These are phyloP conservation scores for Aspergillus panamensis DNA, from an alignment of 495 filamentous ascomycete genomes.

Conservation along the genomic window DNA sequence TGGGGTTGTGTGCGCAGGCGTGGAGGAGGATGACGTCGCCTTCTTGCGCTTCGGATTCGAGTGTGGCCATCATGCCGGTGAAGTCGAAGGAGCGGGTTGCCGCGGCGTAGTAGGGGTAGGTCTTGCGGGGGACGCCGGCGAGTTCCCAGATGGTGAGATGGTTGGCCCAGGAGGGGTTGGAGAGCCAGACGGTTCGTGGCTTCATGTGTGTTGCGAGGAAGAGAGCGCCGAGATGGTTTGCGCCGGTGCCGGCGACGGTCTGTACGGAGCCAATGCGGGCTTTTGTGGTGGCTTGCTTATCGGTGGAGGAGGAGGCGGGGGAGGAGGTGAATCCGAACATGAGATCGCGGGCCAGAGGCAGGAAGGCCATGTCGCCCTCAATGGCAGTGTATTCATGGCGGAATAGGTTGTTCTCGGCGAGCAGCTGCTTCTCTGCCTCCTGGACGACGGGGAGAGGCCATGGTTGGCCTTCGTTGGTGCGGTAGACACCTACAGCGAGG, in stretches of 20 bases:
- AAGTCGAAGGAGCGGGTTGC: constrained; percentile 46
- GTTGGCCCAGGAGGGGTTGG: constrained; percentile 50
- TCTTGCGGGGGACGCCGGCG: constrained; percentile 41
- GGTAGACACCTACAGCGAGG: constrained; percentile 48
- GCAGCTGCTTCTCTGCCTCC: constrained; percentile 42
- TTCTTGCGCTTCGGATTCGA: constrained; percentile 40
- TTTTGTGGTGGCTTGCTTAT: constrained; percentile 28
- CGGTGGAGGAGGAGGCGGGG: constrained; percentile 24
- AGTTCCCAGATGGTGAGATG: constrained; percentile 48
- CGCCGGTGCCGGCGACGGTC: constrained; percentile 90
- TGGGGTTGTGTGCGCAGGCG: constrained; percentile 56
- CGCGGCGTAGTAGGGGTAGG: constrained; percentile 49
- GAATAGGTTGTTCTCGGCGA: constrained; percentile 36
- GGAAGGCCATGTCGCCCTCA: constrained; percentile 44
- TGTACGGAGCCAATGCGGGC: constrained; percentile 50
- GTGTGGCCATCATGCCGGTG: constrained; percentile 44
- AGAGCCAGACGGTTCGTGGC: constrained; percentile 45
- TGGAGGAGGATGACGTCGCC: constrained; percentile 49
- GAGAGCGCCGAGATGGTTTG: constrained; percentile 80
- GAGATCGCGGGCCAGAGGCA: constrained; percentile 42
- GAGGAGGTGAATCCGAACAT: constrained; percentile 45
- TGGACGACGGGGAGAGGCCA: constrained; percentile 49
- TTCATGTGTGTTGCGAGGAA: constrained; percentile 65
- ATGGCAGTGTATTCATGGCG: constrained; percentile 50
- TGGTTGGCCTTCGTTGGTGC: constrained; percentile 51